These are phyloP conservation scores for Hypoxylon intermedium DNA, from an alignment of 495 filamentous ascomycete genomes.

Conservation along the genomic window DNA sequence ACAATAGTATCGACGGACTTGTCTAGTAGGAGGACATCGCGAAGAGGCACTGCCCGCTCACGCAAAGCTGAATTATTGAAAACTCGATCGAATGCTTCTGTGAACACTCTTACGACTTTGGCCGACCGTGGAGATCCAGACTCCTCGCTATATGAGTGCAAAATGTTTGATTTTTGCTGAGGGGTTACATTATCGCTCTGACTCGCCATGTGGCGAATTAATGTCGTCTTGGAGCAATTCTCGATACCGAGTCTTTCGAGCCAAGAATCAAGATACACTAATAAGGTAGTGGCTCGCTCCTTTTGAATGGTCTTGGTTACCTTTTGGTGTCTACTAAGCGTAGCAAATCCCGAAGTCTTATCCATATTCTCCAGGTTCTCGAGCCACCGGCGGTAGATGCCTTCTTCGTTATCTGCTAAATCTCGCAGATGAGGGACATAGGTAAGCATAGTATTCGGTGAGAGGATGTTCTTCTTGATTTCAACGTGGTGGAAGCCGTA, in stretches of 20 bases:
- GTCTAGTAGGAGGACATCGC: constrained; percentile 54
- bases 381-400: constrained; percentile 54
- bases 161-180: constrained; percentile 51
- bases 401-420: constrained; percentile 53
- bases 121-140: constrained; percentile 45
- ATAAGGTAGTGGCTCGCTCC: constrained; percentile 51
- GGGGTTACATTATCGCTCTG: constrained; percentile 54
- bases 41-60: constrained; percentile 46
- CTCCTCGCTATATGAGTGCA: constrained; percentile 48
- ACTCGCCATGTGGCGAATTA: constrained; percentile 53
- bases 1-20: constrained; percentile 52
- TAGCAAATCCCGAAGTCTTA: constrained; percentile 56
- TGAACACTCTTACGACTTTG: constrained; percentile 48
- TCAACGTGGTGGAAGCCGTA: constrained; percentile 60
- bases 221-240: constrained; percentile 51
- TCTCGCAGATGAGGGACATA: constrained; percentile 58
- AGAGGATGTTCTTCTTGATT: constrained; percentile 57
- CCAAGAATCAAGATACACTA: constrained; percentile 56
- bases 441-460: constrained; percentile 56
- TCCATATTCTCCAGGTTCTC: constrained; percentile 57
- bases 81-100: constrained; percentile 53
- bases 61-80: constrained; percentile 42
- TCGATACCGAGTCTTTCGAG: constrained; percentile 50
- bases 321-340: constrained; percentile 50
- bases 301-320: constrained; percentile 48